Conservation (phyloP, 768 basidiomycete species). For the Xerocomellus dryophilus region DNA sequence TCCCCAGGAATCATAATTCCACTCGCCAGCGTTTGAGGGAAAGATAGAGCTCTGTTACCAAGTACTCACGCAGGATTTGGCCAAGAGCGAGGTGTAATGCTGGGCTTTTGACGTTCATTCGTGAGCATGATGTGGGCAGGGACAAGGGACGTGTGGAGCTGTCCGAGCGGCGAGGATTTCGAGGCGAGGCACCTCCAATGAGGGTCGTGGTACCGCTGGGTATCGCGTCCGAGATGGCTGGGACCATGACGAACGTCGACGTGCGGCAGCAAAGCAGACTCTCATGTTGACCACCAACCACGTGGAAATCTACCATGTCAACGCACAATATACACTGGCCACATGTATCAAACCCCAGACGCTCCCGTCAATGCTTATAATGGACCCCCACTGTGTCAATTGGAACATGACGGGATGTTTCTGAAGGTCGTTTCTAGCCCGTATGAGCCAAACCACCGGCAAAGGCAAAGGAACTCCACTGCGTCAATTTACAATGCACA, state of each 20-base stretch:
- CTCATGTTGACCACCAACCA: conserved; percentile 1
- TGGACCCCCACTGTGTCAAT: too few relatives aligned
- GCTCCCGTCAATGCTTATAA: too few relatives aligned
- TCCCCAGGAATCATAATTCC: conserved; percentile 86
- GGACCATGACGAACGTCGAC: conserved; percentile 5
- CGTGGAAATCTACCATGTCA: too few relatives aligned
- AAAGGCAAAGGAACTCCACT: too few relatives aligned
- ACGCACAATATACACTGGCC: too few relatives aligned
- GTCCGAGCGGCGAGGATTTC: conserved; percentile 51
- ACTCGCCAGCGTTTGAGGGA: conserved; percentile 88
- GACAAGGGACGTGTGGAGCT: conserved; percentile 34
- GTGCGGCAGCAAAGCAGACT: not conserved
- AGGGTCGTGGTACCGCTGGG: conserved; percentile 49
- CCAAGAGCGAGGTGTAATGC: conserved; percentile 85
- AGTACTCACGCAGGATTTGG: conserved; percentile 81
- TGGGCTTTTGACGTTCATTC: conserved; percentile 48
- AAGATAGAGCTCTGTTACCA: conserved; percentile 84
- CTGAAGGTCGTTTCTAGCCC: too few relatives aligned
- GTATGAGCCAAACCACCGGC: too few relatives aligned
- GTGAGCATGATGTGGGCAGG: too few relatives aligned
- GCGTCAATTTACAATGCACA: too few relatives aligned
- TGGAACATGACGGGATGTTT: too few relatives aligned
- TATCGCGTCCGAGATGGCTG: not conserved
- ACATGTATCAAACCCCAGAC: too few relatives aligned
- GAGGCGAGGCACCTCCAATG: conserved; percentile 49